Conservation (phyloP, 192 early-diverging fungal genomes). For the Coemansia sp. region DNA sequence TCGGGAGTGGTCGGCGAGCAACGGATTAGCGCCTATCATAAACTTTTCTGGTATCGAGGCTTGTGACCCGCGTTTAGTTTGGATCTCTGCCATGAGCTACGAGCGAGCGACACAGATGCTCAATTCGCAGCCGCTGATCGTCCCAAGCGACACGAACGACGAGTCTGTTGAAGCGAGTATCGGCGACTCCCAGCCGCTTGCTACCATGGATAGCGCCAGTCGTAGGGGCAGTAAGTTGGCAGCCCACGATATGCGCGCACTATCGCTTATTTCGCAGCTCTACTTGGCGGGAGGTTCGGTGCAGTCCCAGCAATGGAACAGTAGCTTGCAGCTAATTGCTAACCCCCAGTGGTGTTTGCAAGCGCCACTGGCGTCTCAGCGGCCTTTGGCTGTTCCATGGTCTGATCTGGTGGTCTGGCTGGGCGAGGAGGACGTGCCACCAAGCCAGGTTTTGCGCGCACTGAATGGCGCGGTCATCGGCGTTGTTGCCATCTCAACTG, state of each 20-base stretch:
- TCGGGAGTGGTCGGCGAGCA: slow-evolving; percentile 12
- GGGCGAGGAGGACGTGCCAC: slow-evolving; percentile 73
- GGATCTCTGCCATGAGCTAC: slow-evolving; percentile 38
- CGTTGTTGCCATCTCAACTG: slow-evolving; percentile 58
- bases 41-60: slow-evolving; percentile 47
- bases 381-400: slow-evolving; percentile 69
- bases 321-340: not conserved
- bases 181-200: not conserved
- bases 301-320: slow-evolving; percentile 10
- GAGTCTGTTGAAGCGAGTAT: not conserved
- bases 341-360: slow-evolving; percentile 59
- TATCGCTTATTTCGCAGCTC: slow-evolving; percentile 74
- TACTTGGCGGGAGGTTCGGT: slow-evolving; percentile 33
- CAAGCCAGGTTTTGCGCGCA: slow-evolving; percentile 76
- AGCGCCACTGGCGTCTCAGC: slow-evolving; percentile 56
- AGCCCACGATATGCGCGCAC: slow-evolving; percentile 65
- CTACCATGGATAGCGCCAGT: slow-evolving; percentile 6
- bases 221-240: slow-evolving; percentile 56
- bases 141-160: not conserved
- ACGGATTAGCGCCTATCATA: slow-evolving; percentile 36
- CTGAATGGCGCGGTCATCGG: slow-evolving; percentile 87
- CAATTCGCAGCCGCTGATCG: slow-evolving; percentile 5
- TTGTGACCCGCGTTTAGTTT: slow-evolving; percentile 28
- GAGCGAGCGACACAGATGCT: slow-evolving; percentile 23
- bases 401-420: slow-evolving; percentile 65